These are phyloP conservation scores for Bonia amplexicaulis DNA, from an alignment of 176 grass and related monocot species.

Conservation along the genomic window DNA sequence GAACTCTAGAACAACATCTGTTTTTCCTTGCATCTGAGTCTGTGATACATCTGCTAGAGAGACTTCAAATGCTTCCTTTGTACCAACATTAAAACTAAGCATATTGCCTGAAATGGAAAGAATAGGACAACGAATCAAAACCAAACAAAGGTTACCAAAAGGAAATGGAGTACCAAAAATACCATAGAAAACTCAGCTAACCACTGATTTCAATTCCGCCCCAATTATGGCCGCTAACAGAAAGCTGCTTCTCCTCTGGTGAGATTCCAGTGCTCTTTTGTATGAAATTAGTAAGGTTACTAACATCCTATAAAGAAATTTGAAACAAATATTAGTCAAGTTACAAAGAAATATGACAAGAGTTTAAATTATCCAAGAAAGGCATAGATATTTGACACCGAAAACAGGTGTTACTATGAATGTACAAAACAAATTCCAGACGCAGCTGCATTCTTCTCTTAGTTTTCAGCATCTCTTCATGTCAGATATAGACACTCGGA, in stretches of 20 bases:
- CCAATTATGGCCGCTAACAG: conserved; percentile 78
- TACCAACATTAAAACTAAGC: conserved; percentile 82
- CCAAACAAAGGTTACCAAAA: neutral
- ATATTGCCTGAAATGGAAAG: conserved; percentile 61
- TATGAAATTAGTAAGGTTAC: conserved; percentile 66
- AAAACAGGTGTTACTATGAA: conserved; percentile 12
- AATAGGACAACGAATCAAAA: conserved; percentile 5
- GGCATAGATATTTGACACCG: neutral
- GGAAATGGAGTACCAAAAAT: neutral
- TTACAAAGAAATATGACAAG: conserved; percentile 7
- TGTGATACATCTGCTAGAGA: conserved; percentile 95
- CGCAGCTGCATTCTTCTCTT: neutral
- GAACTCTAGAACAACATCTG: conserved; percentile 88
- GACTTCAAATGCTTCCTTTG: conserved; percentile 86
- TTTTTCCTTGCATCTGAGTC: conserved; percentile 91
- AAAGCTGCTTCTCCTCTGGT: conserved; percentile 87
- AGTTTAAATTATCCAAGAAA: neutral
- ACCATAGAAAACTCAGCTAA: conserved; percentile 26
- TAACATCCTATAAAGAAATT: conserved; percentile 65
- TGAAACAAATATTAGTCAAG: conserved; percentile 9
- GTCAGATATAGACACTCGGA: neutral
- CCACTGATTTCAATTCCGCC: conserved; percentile 80
- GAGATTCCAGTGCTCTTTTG: conserved; percentile 71
- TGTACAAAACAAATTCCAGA: neutral
- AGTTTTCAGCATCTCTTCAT: conserved; percentile 7